These are phyloP conservation scores for Colletotrichum abscissum DNA, from an alignment of 2,329 filamentous ascomycete species.

Conservation along the genomic window DNA sequence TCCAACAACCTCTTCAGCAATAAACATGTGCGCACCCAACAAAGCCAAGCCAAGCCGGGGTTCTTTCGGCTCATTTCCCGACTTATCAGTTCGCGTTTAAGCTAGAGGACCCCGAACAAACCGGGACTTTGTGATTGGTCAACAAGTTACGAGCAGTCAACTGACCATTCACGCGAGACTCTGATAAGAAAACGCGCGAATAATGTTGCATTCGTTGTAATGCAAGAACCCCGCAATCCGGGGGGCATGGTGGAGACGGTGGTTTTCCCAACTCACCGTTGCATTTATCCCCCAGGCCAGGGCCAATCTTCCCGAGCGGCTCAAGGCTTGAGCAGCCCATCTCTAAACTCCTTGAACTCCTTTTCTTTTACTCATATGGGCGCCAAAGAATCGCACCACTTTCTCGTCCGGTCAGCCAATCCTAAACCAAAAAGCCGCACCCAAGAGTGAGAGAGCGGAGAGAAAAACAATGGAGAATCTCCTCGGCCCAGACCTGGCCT, in stretches of 20 bases:
- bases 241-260: neutral
- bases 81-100: neutral
- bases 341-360: neutral
- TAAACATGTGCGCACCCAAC: neutral
- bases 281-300: conserved; percentile 15
- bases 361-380: neutral
- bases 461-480: neutral
- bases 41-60: neutral
- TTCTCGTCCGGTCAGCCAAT: conserved; percentile 3
- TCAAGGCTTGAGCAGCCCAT: neutral
- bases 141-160: neutral
- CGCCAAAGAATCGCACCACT: conserved; percentile 7
- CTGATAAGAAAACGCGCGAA: conserved; percentile 8
- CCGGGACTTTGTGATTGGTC: neutral
- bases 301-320: neutral
- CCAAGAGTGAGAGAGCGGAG: neutral
- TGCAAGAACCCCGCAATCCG: conserved; percentile 9
- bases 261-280: neutral
- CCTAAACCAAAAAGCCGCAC: neutral
- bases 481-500: conserved; percentile 8
- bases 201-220: conserved; percentile 1
- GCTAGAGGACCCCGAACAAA: neutral
- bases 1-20: too few relatives aligned
- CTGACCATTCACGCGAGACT: neutral
- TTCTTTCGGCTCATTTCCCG: neutral